phyloP scores from a whole-genome alignment of 805 yeast species.

The Alloascoidea africana region DNA sequence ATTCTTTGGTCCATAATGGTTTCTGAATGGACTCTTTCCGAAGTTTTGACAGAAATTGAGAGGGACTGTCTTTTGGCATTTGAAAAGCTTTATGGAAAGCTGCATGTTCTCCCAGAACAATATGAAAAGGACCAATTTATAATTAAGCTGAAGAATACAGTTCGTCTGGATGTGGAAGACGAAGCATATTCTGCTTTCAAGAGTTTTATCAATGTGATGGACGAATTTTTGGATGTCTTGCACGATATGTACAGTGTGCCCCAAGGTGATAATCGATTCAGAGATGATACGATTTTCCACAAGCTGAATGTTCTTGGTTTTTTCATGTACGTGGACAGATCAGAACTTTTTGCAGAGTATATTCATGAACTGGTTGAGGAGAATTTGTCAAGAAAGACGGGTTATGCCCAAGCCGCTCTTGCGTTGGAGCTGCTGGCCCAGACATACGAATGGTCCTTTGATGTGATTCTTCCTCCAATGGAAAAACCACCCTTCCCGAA shows the following conservation, averaged over 20 bases:
- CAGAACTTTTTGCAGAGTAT: constrained; percentile 69
- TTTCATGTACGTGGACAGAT: constrained; percentile 61
- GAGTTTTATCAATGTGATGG: constrained; percentile 24
- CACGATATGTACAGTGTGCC: constrained; percentile 64
- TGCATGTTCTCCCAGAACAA: constrained; percentile 38
- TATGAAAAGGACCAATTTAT: constrained; percentile 41
- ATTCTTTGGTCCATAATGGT: constrained; percentile 59
- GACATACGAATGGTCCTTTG: constrained; percentile 51
- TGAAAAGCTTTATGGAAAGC: constrained; percentile 45
- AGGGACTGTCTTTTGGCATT: constrained; percentile 47
- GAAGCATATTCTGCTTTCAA: constrained; percentile 42
- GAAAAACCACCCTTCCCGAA: constrained; percentile 60
- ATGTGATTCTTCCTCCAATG: constrained; percentile 36
- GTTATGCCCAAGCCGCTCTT: constrained; percentile 71
- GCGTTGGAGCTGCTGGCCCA: constrained; percentile 65
- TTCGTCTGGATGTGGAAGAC: constrained; percentile 47
- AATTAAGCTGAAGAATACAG: constrained; percentile 29
- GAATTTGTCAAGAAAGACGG: constrained; percentile 39
- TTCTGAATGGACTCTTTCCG: constrained; percentile 47
- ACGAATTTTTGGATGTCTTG: constrained; percentile 46
- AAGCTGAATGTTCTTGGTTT: constrained; percentile 62
- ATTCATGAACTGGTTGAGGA: constrained; percentile 59
- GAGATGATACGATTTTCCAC: constrained; percentile 75
- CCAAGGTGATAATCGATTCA: constrained; percentile 70
- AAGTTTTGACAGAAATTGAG: constrained; percentile 42